These are phyloP conservation scores for Phytopythium aichiense DNA, from an alignment of 352 stramenopile species.

Conservation along the genomic window DNA sequence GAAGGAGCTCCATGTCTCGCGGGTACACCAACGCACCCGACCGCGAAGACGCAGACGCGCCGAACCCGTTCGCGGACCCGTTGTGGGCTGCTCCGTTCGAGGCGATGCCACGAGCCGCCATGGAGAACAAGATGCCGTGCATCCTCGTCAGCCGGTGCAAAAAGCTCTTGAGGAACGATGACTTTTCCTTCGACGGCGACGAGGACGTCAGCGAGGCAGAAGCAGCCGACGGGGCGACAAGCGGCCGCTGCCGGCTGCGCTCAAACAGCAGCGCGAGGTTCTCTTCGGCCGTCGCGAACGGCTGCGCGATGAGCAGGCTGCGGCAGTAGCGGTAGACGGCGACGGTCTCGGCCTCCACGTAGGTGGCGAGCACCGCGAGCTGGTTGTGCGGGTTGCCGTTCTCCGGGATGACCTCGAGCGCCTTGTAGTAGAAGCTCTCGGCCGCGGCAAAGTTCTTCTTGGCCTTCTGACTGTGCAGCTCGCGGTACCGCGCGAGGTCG, in stretches of 20 bases:
- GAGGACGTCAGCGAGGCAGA: constrained; percentile 22
- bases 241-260: constrained; percentile 70
- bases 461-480: constrained; percentile 78
- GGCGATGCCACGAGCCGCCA: constrained; percentile 22
- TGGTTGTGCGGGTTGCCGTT: constrained; percentile 88
- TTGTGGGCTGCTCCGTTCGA: not conserved
- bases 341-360: constrained; percentile 87
- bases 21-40: constrained; percentile 34
- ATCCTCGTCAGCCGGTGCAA: constrained; percentile 81
- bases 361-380: constrained; percentile 78
- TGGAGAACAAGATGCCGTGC: constrained; percentile 80
- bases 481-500: constrained; percentile 74
- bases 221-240: constrained; percentile 29
- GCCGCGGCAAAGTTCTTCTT: constrained; percentile 82
- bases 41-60: not conserved
- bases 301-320: constrained; percentile 76
- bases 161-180: constrained; percentile 84
- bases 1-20: constrained; percentile 59
- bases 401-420: constrained; percentile 58
- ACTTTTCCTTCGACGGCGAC: constrained; percentile 70
- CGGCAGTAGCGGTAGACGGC: constrained; percentile 90
- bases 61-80: not conserved
- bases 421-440: constrained; percentile 69
- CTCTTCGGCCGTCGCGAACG: constrained; percentile 85
- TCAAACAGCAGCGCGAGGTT: constrained; percentile 89